Evolutionary conservation across 208 protist species (phyloP).

Genomic region (Endotrypanum monterogeii): DNA sequence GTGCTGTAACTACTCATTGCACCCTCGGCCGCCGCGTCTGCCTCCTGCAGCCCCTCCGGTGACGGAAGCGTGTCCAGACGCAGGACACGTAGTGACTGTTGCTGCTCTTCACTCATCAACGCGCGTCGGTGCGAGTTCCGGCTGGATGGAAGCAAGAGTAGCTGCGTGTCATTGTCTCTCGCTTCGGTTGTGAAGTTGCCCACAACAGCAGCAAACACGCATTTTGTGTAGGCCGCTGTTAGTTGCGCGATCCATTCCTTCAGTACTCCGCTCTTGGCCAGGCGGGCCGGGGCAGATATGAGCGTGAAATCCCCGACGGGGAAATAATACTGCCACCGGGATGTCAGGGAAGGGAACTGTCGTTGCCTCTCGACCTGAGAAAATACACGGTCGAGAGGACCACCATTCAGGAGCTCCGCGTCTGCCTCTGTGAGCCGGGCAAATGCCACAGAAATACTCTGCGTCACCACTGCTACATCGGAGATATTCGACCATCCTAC

Average conservation of each 20-base stretch:
- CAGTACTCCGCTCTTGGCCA: background rate
- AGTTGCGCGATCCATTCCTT: constrained; percentile 8
- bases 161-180: background rate
- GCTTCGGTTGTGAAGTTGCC: too few species aligned
- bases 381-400: background rate
- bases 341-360: constrained; percentile 4
- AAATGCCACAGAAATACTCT: constrained; percentile 6
- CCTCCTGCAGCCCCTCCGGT: background rate
- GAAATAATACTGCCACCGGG: constrained; percentile 22
- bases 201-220: constrained; percentile 5
- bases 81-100: constrained; percentile 10
- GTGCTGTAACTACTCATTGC: background rate
- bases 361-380: background rate
- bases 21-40: background rate
- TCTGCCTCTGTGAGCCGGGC: constrained; percentile 13
- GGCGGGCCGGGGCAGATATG: background rate
- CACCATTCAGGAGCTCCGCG: constrained; percentile 18
- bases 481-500: background rate
- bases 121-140: background rate
- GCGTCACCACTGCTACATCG: background rate
- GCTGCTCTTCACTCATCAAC: background rate
- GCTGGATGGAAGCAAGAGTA: background rate
- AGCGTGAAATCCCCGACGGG: constrained; percentile 16
- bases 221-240: constrained; percentile 2
- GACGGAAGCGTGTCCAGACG: constrained; percentile 6